Evolutionary conservation across 2,329 filamentous ascomycete species (phyloP), one percentile per base, ranked within the genome.

Genomic region (Colletotrichum trifolii): DNA sequence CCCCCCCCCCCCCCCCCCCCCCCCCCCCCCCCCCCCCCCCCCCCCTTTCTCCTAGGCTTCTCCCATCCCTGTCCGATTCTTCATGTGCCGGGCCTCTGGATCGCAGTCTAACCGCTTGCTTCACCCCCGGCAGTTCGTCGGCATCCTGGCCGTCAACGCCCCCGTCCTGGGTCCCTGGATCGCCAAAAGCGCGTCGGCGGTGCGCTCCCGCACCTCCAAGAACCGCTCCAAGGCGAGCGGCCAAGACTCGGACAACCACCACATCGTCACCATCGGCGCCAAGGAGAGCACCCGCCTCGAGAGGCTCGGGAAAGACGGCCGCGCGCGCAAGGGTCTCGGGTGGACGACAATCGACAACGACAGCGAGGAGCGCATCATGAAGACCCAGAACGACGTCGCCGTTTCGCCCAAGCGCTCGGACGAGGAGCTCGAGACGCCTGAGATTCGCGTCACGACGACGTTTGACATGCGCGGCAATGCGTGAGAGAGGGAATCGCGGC

Each of bases 161-260:
- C 71, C 70, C 0, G 70, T 72, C 42, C 52, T 71, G 12, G 70
- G 70, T 6, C 70, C 71, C n/a, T 71, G 70, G 70, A 67, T 71
- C 13, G 67, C 54, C n/a, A 71, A 66, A 50, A 56, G 55, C 54
- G 61, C 68, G 11, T 47, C 49, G 10, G 59, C 67, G 7, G 60
- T 67, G 15, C 57, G 60, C 34, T 66, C 56, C 36, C 63, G 68
- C 17, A 49, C 53, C 7, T 68, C 69, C 1, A 66, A 60, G 9
- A 46, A 55, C 25, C 38, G 48, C 25, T 52, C 47, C 15, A 54
- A 64, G 47, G 53, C 47, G 25, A 48, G 39, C 38, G 57, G 63
- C 42, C 46, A 50, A 13, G 66, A 68, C 34, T 50, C 48, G 6
- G 60, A 60, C 8, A 53, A 47, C 33, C 67, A 68, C 13, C 67